Conservation (phyloP, 2,329 filamentous ascomycete genomes). For the Arthrobotrys sinensis region DNA sequence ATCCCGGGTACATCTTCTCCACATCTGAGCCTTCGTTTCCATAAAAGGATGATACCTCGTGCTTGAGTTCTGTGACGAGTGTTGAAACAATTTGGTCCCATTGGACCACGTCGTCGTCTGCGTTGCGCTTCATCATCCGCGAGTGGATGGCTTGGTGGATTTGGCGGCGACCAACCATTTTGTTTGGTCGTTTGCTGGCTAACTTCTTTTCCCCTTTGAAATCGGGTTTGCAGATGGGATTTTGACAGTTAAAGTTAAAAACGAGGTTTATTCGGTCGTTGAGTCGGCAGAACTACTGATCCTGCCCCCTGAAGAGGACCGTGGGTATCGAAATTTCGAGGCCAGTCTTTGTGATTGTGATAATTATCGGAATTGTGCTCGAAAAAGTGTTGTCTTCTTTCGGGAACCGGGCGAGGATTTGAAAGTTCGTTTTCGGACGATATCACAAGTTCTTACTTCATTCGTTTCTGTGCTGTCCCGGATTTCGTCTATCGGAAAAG, state of each 20-base stretch:
- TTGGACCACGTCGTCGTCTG: slow-evolving; percentile 60
- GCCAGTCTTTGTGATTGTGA: slow-evolving; percentile 25
- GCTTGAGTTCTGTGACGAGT: slow-evolving; percentile 62
- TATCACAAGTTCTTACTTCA: slow-evolving; percentile 6
- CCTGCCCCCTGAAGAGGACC: slow-evolving; percentile 11
- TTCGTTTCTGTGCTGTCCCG: not conserved
- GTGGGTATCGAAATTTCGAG: slow-evolving; percentile 14
- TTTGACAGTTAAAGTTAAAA: not conserved
- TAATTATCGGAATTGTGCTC: slow-evolving; percentile 20
- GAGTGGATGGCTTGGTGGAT: slow-evolving; percentile 61
- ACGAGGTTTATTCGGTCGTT: not conserved
- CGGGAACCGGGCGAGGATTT: slow-evolving; percentile 35
- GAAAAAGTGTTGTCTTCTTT: slow-evolving; percentile 50
- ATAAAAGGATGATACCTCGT: slow-evolving; percentile 63
- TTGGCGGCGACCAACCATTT: slow-evolving; percentile 60
- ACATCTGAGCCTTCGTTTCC: slow-evolving; percentile 62
- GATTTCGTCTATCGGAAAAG: not conserved
- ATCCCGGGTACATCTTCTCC: slow-evolving; percentile 62
- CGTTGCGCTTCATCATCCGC: slow-evolving; percentile 61
- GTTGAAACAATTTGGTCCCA: slow-evolving; percentile 59
- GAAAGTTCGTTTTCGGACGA: slow-evolving; percentile 15
- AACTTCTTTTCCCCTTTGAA: no score
- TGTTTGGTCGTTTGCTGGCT: slow-evolving; percentile 21
- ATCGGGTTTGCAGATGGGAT: not conserved
- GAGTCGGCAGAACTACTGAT: not conserved